Percentiles rank a stretch among this genome's conserved stretches.
phyloP scores from a whole-genome alignment of 2,329 filamentous ascomycete species.

The Colletotrichum eleusines region DNA sequence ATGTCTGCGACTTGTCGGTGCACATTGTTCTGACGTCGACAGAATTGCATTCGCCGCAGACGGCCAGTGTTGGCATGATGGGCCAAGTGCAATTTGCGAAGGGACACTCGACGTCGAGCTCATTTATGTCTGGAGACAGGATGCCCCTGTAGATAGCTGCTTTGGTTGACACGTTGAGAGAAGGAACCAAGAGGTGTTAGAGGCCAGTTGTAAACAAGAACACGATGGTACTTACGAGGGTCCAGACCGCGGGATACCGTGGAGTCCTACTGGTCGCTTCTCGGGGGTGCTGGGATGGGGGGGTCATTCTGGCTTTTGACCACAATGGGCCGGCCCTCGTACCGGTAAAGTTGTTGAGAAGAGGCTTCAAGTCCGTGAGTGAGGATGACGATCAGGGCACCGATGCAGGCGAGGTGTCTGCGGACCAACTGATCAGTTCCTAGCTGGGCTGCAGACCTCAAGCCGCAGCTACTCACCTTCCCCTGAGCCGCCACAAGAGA shows the following conservation, averaged over 20 bases:
- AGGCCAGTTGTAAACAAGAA: not conserved
- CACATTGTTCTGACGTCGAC: constrained; percentile 42
- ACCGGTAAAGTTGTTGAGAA: constrained; percentile 54
- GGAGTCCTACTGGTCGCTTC: constrained; percentile 53
- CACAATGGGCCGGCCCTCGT: constrained; percentile 46
- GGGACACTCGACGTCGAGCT: constrained; percentile 47
- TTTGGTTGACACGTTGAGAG: constrained; percentile 51
- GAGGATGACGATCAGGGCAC: constrained; percentile 52
- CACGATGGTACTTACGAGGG: constrained; percentile 20
- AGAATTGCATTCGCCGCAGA: constrained; percentile 51
- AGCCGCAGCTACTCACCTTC: constrained; percentile 45
- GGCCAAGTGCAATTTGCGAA: constrained; percentile 54
- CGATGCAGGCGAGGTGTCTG: constrained; percentile 55
- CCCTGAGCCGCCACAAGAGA: constrained; percentile 52
- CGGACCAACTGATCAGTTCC: constrained; percentile 8
- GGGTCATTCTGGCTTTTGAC: constrained; percentile 40
- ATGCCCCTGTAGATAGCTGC: constrained; percentile 55
- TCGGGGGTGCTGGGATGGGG: constrained; percentile 47
- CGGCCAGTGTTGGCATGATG: constrained; percentile 51
- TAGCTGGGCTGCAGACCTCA: too few species aligned
- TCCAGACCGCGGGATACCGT: constrained; percentile 45
- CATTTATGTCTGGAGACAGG: constrained; percentile 47
- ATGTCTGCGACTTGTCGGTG: constrained; percentile 44
- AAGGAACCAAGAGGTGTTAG: constrained; percentile 41
- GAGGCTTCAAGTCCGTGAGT: constrained; percentile 55